Conservation (phyloP, 1,284 basidiomycete genomes). For the Apiotrichum brassicae region DNA sequence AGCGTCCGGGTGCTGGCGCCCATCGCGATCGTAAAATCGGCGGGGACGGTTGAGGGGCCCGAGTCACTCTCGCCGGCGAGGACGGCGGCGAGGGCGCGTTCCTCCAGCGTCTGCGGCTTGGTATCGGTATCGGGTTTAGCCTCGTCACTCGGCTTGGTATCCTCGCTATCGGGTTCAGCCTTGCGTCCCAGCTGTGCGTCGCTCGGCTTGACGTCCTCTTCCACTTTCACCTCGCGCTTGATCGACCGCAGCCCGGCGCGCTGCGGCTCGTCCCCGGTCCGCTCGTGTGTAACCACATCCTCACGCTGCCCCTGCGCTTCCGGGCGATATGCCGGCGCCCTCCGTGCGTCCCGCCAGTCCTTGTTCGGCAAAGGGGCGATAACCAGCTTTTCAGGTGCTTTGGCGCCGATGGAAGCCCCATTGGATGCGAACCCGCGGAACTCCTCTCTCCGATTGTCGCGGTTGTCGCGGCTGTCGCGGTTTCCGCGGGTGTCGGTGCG, state of each 20-base stretch:
- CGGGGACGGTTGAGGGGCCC: not conserved
- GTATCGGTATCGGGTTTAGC: too few species aligned
- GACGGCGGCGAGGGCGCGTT: conserved; percentile 39
- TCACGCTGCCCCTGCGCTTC: conserved; percentile 38
- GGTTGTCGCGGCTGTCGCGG: not conserved
- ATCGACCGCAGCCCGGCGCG: conserved; percentile 61
- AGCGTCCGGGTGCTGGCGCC: conserved; percentile 9
- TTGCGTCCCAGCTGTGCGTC: conserved; percentile 5
- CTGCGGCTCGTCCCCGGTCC: conserved; percentile 66
- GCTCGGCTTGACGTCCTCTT: conserved; percentile 10
- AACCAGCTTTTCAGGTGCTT: conserved; percentile 62
- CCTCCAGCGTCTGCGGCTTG: conserved; percentile 40
- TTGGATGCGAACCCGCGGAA: conserved; percentile 59
- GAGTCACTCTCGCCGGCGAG: conserved; percentile 25
- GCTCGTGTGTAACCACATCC: conserved; percentile 29
- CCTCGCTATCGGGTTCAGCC: too few species aligned
- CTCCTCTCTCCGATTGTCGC: conserved; percentile 49
- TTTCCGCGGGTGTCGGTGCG: not conserved
- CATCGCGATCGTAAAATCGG: conserved; percentile 3
- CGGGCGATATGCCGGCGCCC: conserved; percentile 57
- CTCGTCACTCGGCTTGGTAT: too few species aligned
- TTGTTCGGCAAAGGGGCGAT: conserved; percentile 76
- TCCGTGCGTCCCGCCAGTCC: conserved; percentile 71
- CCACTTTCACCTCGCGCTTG: conserved; percentile 17
- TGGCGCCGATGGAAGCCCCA: conserved; percentile 55